These are phyloP conservation scores for Apiospora kogelbergensis DNA, from an alignment of 2,329 filamentous ascomycete species.

Conservation along the genomic window DNA sequence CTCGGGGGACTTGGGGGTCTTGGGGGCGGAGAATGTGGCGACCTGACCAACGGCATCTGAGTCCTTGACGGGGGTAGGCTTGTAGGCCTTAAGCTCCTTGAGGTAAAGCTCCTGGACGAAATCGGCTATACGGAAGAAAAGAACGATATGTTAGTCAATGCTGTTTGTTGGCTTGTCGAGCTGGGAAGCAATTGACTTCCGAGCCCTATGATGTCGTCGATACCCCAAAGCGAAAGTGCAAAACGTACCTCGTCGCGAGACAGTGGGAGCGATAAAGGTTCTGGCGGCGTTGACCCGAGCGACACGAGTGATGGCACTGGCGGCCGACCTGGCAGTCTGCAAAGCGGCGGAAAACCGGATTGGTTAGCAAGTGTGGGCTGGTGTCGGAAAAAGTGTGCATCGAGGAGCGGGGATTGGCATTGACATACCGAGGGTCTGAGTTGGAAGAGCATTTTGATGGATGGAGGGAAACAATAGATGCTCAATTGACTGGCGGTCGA, in stretches of 20 bases:
- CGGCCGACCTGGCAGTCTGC: constrained; percentile 51
- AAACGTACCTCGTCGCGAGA: constrained; percentile 60
- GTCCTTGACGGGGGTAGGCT: constrained; percentile 79
- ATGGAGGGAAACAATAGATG: constrained; percentile 41
- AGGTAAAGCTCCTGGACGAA: constrained; percentile 98
- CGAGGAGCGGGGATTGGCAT: constrained; percentile 12
- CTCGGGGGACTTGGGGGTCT: constrained; percentile 84
- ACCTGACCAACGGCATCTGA: constrained; percentile 88
- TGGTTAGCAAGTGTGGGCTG: background rate
- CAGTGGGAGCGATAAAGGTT: constrained; percentile 60
- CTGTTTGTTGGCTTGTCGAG: background rate
- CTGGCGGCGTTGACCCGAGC: constrained; percentile 49
- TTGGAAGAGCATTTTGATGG: constrained; percentile 55
- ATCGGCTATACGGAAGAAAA: constrained; percentile 64
- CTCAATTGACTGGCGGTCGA: constrained; percentile 40
- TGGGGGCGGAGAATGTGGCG: constrained; percentile 79
- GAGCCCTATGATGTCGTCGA: background rate
- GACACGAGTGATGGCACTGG: constrained; percentile 50
- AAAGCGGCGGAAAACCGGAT: constrained; percentile 7
- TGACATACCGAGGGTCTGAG: constrained; percentile 56
- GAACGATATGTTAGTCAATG: background rate
- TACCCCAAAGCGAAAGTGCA: background rate
- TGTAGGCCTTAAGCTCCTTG: constrained; percentile 93
- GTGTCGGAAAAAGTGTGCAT: constrained; percentile 9
- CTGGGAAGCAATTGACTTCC: background rate